These are phyloP conservation scores for Meyerozyma carpophila DNA, from an alignment of 1,139 yeast species.

Conservation along the genomic window DNA sequence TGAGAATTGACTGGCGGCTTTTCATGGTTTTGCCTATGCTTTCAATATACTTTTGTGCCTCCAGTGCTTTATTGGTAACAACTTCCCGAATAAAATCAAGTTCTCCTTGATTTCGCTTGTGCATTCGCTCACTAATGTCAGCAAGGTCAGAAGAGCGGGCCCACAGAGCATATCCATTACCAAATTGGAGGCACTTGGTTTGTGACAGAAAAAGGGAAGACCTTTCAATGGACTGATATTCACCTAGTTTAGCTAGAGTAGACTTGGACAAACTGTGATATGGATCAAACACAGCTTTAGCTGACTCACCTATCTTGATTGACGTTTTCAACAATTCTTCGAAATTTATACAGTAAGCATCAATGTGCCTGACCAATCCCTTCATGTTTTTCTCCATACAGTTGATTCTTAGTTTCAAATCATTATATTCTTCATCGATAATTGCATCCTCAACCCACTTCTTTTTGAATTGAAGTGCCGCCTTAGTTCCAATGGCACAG, in stretches of 20 bases:
- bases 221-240: background rate
- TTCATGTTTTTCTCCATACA: conserved; percentile 13
- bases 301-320: conserved; percentile 11
- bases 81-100: background rate
- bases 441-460: conserved; percentile 1
- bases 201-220: background rate
- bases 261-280: conserved; percentile 9
- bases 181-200: background rate
- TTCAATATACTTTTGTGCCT: conserved; percentile 10
- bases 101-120: background rate
- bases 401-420: conserved; percentile 15
- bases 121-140: background rate
- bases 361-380: conserved; percentile 16
- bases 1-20: conserved; percentile 23
- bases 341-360: conserved; percentile 9
- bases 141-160: background rate
- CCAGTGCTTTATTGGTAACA: conserved; percentile 2
- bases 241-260: background rate
- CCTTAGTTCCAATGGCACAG: background rate
- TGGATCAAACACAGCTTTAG: conserved; percentile 24
- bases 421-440: conserved; percentile 36
- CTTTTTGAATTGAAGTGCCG: background rate
- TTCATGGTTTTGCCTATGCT: conserved; percentile 24
- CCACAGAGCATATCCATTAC: background rate
- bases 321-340: conserved; percentile 13